These are phyloP conservation scores for Tuber aestivum DNA, from an alignment of 495 filamentous ascomycete species.

Conservation along the genomic window DNA sequence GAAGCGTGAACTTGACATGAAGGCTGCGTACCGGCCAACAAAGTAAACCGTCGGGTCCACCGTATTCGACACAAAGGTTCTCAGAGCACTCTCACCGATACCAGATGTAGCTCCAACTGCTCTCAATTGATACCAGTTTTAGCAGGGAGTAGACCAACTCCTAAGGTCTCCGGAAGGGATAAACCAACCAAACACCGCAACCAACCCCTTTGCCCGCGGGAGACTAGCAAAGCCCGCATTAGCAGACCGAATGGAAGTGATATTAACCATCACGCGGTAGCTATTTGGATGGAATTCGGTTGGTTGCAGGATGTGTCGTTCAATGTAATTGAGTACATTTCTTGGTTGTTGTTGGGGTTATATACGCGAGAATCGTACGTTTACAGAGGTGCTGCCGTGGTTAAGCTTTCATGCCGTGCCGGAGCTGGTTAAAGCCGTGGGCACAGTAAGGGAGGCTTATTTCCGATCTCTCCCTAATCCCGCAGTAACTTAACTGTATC, in stretches of 20 bases:
- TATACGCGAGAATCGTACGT: background rate
- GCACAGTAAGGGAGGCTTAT: background rate
- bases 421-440: background rate
- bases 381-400: background rate
- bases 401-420: background rate
- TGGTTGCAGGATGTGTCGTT: background rate
- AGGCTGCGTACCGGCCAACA: constrained; percentile 43
- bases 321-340: background rate
- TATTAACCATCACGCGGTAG: constrained; percentile 21
- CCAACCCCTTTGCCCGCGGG: constrained; percentile 22
- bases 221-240: constrained; percentile 29
- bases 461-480: background rate
- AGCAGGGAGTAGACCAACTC: background rate
- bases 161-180: no score
- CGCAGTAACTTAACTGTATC: background rate
- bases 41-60: constrained; percentile 49
- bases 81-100: constrained; percentile 57
- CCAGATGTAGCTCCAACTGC: constrained; percentile 59
- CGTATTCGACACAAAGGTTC: constrained; percentile 52
- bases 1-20: background rate
- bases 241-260: constrained; percentile 25
- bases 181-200: constrained; percentile 28
- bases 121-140: background rate
- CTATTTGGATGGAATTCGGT: background rate
- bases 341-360: background rate